Evolutionary conservation across 306 rosid species (phyloP), one percentile per base, ranked within the genome.

Genomic region (Prunus davidiana): DNA sequence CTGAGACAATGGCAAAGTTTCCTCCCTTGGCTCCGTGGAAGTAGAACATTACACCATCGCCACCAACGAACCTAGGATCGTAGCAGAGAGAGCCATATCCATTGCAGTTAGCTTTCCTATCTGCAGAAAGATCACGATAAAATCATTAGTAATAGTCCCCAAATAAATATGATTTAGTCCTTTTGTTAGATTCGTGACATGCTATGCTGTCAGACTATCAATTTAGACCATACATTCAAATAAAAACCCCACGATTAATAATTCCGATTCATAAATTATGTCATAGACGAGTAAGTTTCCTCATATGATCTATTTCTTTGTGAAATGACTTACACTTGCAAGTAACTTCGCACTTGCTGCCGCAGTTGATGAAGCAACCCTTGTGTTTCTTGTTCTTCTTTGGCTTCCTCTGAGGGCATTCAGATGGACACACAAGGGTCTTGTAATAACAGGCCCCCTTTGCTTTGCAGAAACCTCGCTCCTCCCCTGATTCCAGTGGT

Each of bases 31-130:
- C 86, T 6, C 95, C 97, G 9, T 91, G 95, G 82, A 91, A 91
- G 90, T 91, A 91, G 86, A 91, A 91, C 93, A 91, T 89, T 7
- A 89, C 89, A 32, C 93, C 95, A 19, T 91, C 97, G 6, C 95
- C 97, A 10, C 95, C 97, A 38, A 92, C 89, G 24, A 91, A 88
- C 22, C 95, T 84, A 54, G 97, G 97, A 82, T 92, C 97, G 41
- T 92, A 92, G 60, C 96, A 92, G 64, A 92, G 87, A 24, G 95
- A 77, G 46, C 97, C 95, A 30, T 85, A 91, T 0, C 97, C 97
- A 51, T 89, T 75, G 74, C 97, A 92, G 64, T 88, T 92, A 54
- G 91, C 58, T 69, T n/a, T 89, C 52, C 93, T 89, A 64, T 22
- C 97, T 89, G 87, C 72, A 51, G 74, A 74, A 57, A 34, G 54